phyloP scores from a whole-genome alignment of 768 basidiomycete genomes.

The Suillus occidentalis region DNA sequence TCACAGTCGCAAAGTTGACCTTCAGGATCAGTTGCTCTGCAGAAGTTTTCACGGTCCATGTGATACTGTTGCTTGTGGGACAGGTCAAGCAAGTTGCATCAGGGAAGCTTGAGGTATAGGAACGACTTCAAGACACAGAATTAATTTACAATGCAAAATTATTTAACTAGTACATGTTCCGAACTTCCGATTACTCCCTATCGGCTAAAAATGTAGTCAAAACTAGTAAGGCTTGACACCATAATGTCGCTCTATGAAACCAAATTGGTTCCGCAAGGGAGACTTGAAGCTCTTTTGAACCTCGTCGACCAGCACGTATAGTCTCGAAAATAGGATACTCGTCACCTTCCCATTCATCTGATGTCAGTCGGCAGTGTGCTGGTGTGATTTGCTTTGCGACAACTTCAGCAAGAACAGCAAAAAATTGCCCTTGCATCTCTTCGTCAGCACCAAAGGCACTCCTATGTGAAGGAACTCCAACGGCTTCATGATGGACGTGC shows the following conservation, averaged over 20 bases:
- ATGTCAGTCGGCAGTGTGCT: constrained; percentile 12
- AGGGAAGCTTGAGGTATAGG: neutral
- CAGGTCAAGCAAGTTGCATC: neutral
- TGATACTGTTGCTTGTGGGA: neutral
- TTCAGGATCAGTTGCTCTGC: neutral
- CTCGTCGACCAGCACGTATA: neutral
- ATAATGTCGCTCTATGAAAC: neutral
- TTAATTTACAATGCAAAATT: neutral
- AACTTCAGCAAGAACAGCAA: neutral
- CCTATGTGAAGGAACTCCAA: constrained; percentile 4
- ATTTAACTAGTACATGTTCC: neutral
- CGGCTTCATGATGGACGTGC: neutral
- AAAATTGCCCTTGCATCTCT: constrained; percentile 7
- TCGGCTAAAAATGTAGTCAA: neutral
- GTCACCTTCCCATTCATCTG: constrained; percentile 15
- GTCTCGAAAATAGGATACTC: constrained; percentile 9
- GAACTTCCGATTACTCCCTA: neutral
- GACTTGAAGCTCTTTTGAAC: neutral
- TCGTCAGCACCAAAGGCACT: constrained; percentile 12
- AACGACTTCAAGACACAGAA: neutral
- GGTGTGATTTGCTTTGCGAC: constrained; percentile 5
- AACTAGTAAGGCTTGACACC: neutral
- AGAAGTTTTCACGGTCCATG: neutral
- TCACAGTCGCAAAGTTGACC: neutral
- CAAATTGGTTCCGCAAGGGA: neutral